phyloP scores from a whole-genome alignment of 768 basidiomycete species.

The Dictyophora rubrovolvata region DNA sequence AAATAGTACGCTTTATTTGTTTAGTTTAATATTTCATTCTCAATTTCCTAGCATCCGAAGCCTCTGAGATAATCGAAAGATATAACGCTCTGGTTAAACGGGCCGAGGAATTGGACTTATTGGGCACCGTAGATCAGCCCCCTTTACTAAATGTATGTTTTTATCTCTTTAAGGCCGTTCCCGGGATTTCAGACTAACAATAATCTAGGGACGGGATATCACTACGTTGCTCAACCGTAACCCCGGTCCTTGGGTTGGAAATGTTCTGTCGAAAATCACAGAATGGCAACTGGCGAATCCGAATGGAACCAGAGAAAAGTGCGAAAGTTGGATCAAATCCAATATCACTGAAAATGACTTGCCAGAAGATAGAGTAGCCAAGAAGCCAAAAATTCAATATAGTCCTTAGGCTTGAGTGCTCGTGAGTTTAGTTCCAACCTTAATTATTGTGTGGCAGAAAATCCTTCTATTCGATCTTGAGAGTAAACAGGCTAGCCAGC shows the following conservation, averaged over 20 bases:
- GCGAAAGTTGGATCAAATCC: conserved; percentile 56
- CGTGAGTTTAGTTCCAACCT: background rate
- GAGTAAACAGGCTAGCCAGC: too few relatives aligned
- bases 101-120: conserved; percentile 54
- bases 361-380: background rate
- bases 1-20: conserved; percentile 1
- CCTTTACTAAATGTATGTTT: background rate
- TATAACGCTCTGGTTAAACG: conserved; percentile 60
- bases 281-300: conserved; percentile 86
- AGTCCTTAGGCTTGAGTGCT: background rate
- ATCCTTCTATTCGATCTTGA: too few relatives aligned
- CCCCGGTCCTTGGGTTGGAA: conserved; percentile 63
- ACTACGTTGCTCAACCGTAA: conserved; percentile 39
- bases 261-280: conserved; percentile 53
- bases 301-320: conserved; percentile 50
- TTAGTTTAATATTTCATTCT: conserved; percentile 31
- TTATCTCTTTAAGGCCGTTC: background rate
- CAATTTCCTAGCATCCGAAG: conserved; percentile 28
- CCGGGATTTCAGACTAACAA: background rate
- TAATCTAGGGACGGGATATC: conserved; percentile 60
- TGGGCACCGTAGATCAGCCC: conserved; percentile 40
- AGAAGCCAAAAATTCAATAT: background rate
- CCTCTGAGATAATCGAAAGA: conserved; percentile 38
- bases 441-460: too few relatives aligned
- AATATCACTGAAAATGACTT: conserved; percentile 26